Conservation (phyloP, 306 rosid genomes). For the Canavalia gladiata region DNA sequence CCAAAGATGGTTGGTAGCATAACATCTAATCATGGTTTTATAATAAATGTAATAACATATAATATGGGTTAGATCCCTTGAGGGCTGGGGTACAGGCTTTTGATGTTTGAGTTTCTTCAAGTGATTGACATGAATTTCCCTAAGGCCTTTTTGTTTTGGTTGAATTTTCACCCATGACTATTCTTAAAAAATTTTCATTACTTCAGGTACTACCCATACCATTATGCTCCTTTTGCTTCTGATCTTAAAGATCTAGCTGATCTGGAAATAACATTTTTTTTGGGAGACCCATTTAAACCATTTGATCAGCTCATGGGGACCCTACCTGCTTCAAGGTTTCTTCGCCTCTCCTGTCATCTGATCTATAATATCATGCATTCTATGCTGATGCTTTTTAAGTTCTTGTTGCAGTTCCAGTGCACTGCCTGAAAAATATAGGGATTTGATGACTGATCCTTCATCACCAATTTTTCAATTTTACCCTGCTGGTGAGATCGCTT, state of each 20-base stretch:
- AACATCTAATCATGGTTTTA: slow-evolving; percentile 9
- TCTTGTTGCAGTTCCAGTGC: slow-evolving; percentile 82
- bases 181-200: slow-evolving; percentile 39
- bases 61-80: slow-evolving; percentile 8
- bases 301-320: slow-evolving; percentile 99
- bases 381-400: slow-evolving; percentile 45
- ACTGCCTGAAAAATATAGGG: slow-evolving; percentile 83
- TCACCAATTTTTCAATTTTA: slow-evolving; percentile 84
- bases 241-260: slow-evolving; percentile 85
- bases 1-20: slow-evolving; percentile 22
- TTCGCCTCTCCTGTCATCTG: slow-evolving; percentile 35
- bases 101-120: neutral
- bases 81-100: slow-evolving; percentile 28
- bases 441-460: slow-evolving; percentile 83
- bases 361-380: slow-evolving; percentile 41
- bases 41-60: neutral
- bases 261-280: slow-evolving; percentile 88
- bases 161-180: slow-evolving; percentile 21
- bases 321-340: slow-evolving; percentile 91
- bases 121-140: slow-evolving; percentile 4
- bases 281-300: slow-evolving; percentile 93
- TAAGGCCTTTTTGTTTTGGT: slow-evolving; percentile 9
- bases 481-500: slow-evolving; percentile 77
- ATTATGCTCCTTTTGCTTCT: slow-evolving; percentile 99
- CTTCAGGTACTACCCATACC: slow-evolving; percentile 96